These are phyloP conservation scores for Saccharomycopsis javanensis DNA, from an alignment of 805 yeast genomes.

Conservation along the genomic window DNA sequence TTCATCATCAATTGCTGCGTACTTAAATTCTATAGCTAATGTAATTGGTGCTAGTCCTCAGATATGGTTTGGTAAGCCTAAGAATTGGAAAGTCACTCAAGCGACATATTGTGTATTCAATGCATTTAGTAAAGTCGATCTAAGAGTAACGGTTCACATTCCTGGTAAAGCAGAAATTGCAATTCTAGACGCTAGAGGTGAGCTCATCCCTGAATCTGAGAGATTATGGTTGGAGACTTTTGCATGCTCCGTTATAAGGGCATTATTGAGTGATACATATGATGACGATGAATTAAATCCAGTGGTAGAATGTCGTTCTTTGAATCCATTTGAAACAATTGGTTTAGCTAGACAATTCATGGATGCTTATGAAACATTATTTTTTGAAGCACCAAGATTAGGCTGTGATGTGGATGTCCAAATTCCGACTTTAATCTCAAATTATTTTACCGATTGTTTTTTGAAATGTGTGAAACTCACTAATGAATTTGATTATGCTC, in stretches of 20 bases:
- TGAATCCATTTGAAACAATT: constrained; percentile 58
- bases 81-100: constrained; percentile 60
- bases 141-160: constrained; percentile 60
- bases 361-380: constrained; percentile 55
- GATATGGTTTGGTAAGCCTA: constrained; percentile 72
- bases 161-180: constrained; percentile 65
- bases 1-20: constrained; percentile 71
- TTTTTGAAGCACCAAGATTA: constrained; percentile 51
- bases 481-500: constrained; percentile 50
- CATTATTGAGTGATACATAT: constrained; percentile 41
- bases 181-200: constrained; percentile 40
- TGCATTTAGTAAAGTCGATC: constrained; percentile 51
- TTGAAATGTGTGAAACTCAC: constrained; percentile 55
- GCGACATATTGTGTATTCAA: constrained; percentile 62
- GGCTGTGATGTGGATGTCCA: constrained; percentile 67
- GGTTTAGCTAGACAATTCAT: constrained; percentile 46
- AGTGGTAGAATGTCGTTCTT: constrained; percentile 74
- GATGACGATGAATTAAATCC: constrained; percentile 67
- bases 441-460: constrained; percentile 70
- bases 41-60: constrained; percentile 52
- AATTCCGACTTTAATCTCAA: constrained; percentile 50
- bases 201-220: constrained; percentile 41
- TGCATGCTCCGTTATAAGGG: constrained; percentile 58
- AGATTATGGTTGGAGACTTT: constrained; percentile 46
- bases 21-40: constrained; percentile 56